Evolutionary conservation across 169 alveolate species (phyloP), one percentile per base, ranked within the genome.

Genomic region (Plasmodium coatneyi): DNA sequence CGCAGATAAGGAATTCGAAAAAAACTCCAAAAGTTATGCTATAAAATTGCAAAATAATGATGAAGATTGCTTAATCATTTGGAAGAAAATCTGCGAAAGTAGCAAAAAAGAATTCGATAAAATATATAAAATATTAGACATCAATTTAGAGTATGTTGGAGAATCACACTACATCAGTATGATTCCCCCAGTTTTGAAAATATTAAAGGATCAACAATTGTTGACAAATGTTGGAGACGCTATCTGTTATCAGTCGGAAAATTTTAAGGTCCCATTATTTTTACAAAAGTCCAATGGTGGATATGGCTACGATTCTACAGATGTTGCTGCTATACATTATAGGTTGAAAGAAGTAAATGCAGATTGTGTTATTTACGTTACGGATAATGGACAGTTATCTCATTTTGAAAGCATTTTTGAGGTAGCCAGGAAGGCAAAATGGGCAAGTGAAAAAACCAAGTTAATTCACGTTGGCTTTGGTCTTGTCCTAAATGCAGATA

Each of bases 231-330:
- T 98, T 92, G 96, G 98, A 80, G 99, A 99, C 7, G 99, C 99
- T 25, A 95, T 97, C 92, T 98, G 99, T 92, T 95, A 98, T 43
- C 97, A 98, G 95, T 96, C 99, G 0, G 96, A 87, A 28, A 84
- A 95, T 28, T 84, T 83, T 49, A 90, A 93, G 9, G 97, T 92
- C 14, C 99, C 99, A n/a, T 92, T 99, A 84, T 98, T 99, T 97
- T 97, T 98, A 34, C 98, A 98, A 84, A 99, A 99, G 95, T 96
- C 98, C n/a, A 99, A 99, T 89, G 99, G 99, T 4, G 99, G 99
- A 36, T 99, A 96, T 92, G 99, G 99, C 43, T 99, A 99, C 93
- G 99, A 99, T 93, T 97, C 99, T 52, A 99, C 99, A 0, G 99
- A 99, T 92, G 83, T 99, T 93, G 99, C 99, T 1, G 80, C 91